These are phyloP conservation scores for Aureobasidium sp. DNA, from an alignment of 2,329 filamentous ascomycete genomes.

Conservation along the genomic window DNA sequence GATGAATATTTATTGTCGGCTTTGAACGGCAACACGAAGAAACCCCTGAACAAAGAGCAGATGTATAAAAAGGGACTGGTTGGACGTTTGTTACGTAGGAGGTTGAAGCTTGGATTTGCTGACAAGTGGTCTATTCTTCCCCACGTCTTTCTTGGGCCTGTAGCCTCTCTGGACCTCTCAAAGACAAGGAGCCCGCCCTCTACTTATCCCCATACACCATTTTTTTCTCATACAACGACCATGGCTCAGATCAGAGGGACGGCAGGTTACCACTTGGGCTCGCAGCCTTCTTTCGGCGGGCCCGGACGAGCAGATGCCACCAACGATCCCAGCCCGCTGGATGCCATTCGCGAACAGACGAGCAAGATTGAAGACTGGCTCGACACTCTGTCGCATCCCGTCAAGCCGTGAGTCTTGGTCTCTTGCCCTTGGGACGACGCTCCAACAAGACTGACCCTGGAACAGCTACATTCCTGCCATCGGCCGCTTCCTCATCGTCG, in stretches of 20 bases:
- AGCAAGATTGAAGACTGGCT: conserved; percentile 96
- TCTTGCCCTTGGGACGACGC: neutral
- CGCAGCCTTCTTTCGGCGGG: conserved; percentile 53
- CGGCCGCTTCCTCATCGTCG: conserved; percentile 94
- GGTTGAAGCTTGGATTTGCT: conserved; percentile 6
- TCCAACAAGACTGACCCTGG: neutral
- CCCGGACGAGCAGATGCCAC: conserved; percentile 52
- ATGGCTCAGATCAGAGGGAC: conserved; percentile 57
- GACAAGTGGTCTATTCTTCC: conserved; percentile 16
- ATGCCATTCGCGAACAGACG: conserved; percentile 86
- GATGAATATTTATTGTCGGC: neutral
- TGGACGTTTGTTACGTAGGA: neutral
- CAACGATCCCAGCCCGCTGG: conserved; percentile 69
- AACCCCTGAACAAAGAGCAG: neutral
- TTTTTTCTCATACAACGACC: neutral
- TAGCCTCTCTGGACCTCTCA: conserved; percentile 2
- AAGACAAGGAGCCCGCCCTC: neutral
- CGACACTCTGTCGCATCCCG: conserved; percentile 77
- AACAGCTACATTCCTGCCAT: conserved; percentile 84
- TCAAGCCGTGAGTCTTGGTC: conserved; percentile 78
- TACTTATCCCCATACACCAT: conserved; percentile 3
- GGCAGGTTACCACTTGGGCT: conserved; percentile 76
- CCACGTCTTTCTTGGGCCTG: conserved; percentile 3
- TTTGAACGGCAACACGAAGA: neutral
- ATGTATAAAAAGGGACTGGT: neutral